Evolutionary conservation across 352 stramenopile species (phyloP), one percentile per base, ranked within the genome.

Genomic region (Globisporangium barbulae): DNA sequence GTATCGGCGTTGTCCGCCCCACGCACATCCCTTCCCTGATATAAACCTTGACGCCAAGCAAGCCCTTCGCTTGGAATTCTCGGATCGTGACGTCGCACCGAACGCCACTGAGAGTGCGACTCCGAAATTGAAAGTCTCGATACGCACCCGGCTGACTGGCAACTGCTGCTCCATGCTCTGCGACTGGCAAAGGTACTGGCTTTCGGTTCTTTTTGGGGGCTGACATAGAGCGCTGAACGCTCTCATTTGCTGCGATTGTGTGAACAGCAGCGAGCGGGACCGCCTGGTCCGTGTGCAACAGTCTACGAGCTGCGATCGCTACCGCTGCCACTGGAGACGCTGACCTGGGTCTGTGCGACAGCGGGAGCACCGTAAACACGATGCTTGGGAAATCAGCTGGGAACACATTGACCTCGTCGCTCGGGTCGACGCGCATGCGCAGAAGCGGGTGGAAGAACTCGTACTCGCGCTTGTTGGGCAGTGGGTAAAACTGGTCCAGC

Each of bases 401-500:
- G 3, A 69, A 48, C 35, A 64, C 31, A 22, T 41, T 70, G 13
- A 17, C 2, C 35, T 70, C 64, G 21, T 58, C 64, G 49, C 35
- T 61, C 17, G 52, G 57, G 3, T 54, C 58, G 21, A 70, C 62
- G 31, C 58, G 58, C 2, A 35, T 28, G n/a, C 31, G 42, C 21
- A 45, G 49, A 8, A 21, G 28, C 17, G 68, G 71, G 47, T 78
- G 57, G 47, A 60, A 62, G 47, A 78, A 78, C 30, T 68, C 61
- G 65, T 71, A 75, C 22, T 62, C 49, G 53, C 65, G 71, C 10
- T 66, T 50, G 55, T 55, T 60, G 0, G 68, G 61, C n/a, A 71
- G 47, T 19, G 68, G 71, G 33, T 73, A 71, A 55, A 78, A 78
- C 55, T 75, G 65, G 35, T 73, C 58, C 31, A 78, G 61, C 25